phyloP scores from a whole-genome alignment of 352 stramenopile genomes.

The Elongisporangium undulatum region DNA sequence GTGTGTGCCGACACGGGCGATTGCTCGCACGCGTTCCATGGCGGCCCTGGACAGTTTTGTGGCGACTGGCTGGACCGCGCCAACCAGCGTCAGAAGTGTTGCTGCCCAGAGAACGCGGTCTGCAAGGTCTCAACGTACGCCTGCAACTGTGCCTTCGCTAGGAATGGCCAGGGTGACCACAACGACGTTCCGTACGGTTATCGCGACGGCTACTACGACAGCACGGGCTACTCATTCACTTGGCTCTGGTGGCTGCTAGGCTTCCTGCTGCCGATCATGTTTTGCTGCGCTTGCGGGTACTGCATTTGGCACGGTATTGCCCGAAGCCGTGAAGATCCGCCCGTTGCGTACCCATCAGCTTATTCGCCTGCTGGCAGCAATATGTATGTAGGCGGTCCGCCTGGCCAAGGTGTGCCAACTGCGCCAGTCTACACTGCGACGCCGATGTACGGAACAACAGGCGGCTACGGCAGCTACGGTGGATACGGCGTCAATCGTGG shows the following conservation, averaged over 20 bases:
- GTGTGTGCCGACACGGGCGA: conserved; percentile 36
- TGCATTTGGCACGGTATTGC: conserved; percentile 15
- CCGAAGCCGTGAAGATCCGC: conserved; percentile 6
- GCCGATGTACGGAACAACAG: conserved; percentile 13
- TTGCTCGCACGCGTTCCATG: conserved; percentile 31
- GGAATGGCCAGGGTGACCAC: background rate
- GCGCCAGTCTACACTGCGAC: conserved; percentile 14
- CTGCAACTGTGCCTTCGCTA: conserved; percentile 28
- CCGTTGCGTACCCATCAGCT: conserved; percentile 5
- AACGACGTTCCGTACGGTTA: conserved; percentile 4
- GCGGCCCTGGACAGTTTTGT: conserved; percentile 35
- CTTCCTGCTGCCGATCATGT: conserved; percentile 11
- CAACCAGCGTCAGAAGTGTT: conserved; percentile 35
- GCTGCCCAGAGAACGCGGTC: conserved; percentile 30
- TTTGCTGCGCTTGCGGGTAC: conserved; percentile 20
- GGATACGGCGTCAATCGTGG: conserved; percentile 8
- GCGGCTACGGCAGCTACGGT: conserved; percentile 4
- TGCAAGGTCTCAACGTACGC: conserved; percentile 49
- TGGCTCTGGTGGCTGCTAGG: conserved; percentile 48
- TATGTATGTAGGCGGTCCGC: conserved; percentile 9
- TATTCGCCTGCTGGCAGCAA: conserved; percentile 5
- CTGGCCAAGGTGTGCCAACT: background rate
- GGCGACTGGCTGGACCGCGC: conserved; percentile 49
- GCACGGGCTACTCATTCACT: conserved; percentile 9
- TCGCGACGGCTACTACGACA: background rate